Conservation (phyloP, 2,329 filamentous ascomycete species). For the Aspergillus persii region DNA sequence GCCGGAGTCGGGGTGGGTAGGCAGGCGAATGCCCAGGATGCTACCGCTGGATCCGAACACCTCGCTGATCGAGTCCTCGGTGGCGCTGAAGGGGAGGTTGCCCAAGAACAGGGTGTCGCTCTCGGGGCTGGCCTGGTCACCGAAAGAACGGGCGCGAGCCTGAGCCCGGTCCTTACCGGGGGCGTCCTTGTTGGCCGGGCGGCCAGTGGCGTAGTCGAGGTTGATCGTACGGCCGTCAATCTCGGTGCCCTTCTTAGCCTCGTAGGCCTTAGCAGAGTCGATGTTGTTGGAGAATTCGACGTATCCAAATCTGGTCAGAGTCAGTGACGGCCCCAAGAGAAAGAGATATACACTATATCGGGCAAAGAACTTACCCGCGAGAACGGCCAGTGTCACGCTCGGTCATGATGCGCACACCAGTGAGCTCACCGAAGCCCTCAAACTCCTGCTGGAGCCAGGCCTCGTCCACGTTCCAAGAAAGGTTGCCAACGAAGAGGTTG, state of each 20-base stretch:
- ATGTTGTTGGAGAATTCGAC: slow-evolving; percentile 75
- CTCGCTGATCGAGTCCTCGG: slow-evolving; percentile 70
- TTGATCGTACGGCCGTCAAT: slow-evolving; percentile 73
- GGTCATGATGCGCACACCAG: slow-evolving; percentile 74
- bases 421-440: slow-evolving; percentile 71
- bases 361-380: slow-evolving; percentile 61
- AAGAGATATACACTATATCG: background rate
- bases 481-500: slow-evolving; percentile 85
- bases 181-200: slow-evolving; percentile 54
- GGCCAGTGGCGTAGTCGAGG: slow-evolving; percentile 73
- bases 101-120: slow-evolving; percentile 88
- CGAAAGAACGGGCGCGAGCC: slow-evolving; percentile 56
- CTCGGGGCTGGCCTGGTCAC: slow-evolving; percentile 75
- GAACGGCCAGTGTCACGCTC: slow-evolving; percentile 78
- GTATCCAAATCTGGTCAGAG: slow-evolving; percentile 68
- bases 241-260: slow-evolving; percentile 71
- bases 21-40: slow-evolving; percentile 78
- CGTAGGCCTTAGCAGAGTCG: slow-evolving; percentile 68
- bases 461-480: slow-evolving; percentile 89
- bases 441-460: slow-evolving; percentile 78
- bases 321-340: slow-evolving; percentile 5
- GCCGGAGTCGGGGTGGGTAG: slow-evolving; percentile 81
- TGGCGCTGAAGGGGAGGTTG: slow-evolving; percentile 81
- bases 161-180: slow-evolving; percentile 59
- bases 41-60: slow-evolving; percentile 70